Evolutionary conservation across 768 basidiomycete genomes (phyloP).

Genomic region (Lactarius psammicola): DNA sequence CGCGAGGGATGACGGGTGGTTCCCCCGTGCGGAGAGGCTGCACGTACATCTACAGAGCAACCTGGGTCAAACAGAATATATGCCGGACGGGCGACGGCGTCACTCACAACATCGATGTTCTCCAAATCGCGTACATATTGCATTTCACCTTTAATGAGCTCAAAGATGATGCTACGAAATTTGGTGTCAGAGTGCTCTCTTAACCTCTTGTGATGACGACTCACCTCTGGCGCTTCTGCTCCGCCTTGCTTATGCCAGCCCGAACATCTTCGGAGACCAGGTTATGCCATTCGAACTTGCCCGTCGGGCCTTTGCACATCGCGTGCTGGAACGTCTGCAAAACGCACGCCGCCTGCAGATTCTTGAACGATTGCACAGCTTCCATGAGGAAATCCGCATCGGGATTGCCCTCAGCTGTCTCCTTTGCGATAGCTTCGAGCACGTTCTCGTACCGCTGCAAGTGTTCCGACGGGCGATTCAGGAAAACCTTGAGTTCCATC

Average conservation of each 20-base stretch:
- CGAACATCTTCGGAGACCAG: constrained; percentile 69
- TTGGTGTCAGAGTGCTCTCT: neutral
- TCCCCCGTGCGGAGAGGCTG: constrained; percentile 67
- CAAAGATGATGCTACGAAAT: constrained; percentile 75
- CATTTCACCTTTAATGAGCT: constrained; percentile 95
- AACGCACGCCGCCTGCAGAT: constrained; percentile 76
- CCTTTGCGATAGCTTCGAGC: constrained; percentile 81
- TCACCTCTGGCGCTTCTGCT: constrained; percentile 82
- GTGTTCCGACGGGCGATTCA: constrained; percentile 78
- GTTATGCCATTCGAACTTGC: constrained; percentile 90
- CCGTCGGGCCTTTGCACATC: constrained; percentile 76
- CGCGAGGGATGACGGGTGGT: constrained; percentile 73
- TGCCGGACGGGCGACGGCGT: neutral
- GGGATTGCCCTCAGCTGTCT: constrained; percentile 76
- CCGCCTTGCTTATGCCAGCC: constrained; percentile 62
- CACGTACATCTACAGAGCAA: constrained; percentile 67
- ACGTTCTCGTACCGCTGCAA: constrained; percentile 81
- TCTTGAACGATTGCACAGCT: constrained; percentile 81
- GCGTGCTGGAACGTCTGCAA: constrained; percentile 87
- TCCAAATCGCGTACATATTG: constrained; percentile 90
- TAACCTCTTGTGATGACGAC: constrained; percentile 32
- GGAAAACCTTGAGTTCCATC: constrained; percentile 75
- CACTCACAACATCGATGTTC: constrained; percentile 69
- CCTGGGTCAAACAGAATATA: neutral
- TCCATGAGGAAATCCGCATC: constrained; percentile 82